phyloP scores from a whole-genome alignment of 108 stramenopile genomes.

The Bacterosira constricta region DNA sequence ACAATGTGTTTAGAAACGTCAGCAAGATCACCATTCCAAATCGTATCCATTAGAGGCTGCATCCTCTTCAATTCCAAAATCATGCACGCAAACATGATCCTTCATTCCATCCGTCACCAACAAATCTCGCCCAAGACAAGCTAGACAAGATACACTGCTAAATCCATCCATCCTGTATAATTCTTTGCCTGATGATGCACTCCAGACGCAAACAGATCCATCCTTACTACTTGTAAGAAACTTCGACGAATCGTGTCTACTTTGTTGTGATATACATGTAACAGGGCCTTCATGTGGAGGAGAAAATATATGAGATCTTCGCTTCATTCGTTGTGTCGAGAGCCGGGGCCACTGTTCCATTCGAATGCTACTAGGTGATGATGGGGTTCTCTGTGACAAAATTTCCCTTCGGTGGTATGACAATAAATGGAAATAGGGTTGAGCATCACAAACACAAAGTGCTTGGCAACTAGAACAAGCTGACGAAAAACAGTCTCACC shows the following conservation, averaged over 20 bases:
- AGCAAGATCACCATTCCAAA: slow-evolving; percentile 43
- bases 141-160: slow-evolving; percentile 52
- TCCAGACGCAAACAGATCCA: slow-evolving; percentile 62
- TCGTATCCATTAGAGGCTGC: slow-evolving; percentile 31
- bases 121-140: slow-evolving; percentile 54
- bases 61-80: slow-evolving; percentile 57
- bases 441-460: neutral
- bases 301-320: slow-evolving; percentile 59
- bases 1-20: neutral
- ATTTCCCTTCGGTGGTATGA: slow-evolving; percentile 45
- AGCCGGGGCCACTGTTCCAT: slow-evolving; percentile 73
- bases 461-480: neutral
- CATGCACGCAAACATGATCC: slow-evolving; percentile 71
- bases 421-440: neutral
- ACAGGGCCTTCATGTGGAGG: slow-evolving; percentile 52
- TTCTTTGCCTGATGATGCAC: slow-evolving; percentile 52
- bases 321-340: slow-evolving; percentile 59
- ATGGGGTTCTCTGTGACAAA: slow-evolving; percentile 18
- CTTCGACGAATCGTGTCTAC: slow-evolving; percentile 38
- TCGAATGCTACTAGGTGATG: slow-evolving; percentile 15
- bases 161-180: slow-evolving; percentile 70
- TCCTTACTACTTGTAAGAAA: slow-evolving; percentile 57
- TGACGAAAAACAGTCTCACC: slow-evolving; percentile 30
- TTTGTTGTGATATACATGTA: slow-evolving; percentile 46
- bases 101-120: slow-evolving; percentile 71